Evolutionary conservation across 495 filamentous ascomycete genomes (phyloP).

Genomic region (Penicillium mononematosum): DNA sequence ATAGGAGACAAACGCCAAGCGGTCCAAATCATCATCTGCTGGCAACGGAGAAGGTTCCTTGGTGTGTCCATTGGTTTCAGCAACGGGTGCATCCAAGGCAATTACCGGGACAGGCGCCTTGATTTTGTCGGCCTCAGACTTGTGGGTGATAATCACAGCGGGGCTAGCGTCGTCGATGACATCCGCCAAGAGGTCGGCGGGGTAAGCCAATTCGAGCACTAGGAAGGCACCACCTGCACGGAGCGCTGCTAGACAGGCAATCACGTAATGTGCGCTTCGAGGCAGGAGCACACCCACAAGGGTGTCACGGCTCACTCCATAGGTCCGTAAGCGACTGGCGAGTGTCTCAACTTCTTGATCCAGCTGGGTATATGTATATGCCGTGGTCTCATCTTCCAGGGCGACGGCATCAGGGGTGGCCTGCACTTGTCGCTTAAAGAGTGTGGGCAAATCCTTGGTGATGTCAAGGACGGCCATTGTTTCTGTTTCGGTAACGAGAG

Average conservation of each 20-base stretch:
- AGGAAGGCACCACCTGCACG: constrained; percentile 70
- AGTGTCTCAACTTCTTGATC: constrained; percentile 56
- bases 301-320: constrained; percentile 60
- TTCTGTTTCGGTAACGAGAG: not conserved
- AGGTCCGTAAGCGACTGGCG: constrained; percentile 51
- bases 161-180: constrained; percentile 66
- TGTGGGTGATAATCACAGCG: constrained; percentile 58
- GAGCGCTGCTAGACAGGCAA: constrained; percentile 64
- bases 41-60: constrained; percentile 46
- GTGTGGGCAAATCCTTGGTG: constrained; percentile 59
- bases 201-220: constrained; percentile 68
- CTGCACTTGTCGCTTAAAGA: constrained; percentile 57
- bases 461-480: constrained; percentile 58
- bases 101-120: constrained; percentile 54
- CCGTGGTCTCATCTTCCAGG: constrained; percentile 55
- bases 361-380: constrained; percentile 61
- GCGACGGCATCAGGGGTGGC: constrained; percentile 59
- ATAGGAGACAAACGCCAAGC: constrained; percentile 65
- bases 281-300: constrained; percentile 66
- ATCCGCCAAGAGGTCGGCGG: constrained; percentile 60
- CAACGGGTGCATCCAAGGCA: constrained; percentile 49
- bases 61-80: constrained; percentile 36
- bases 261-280: constrained; percentile 66
- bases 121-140: constrained; percentile 55
- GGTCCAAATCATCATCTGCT: constrained; percentile 59